Evolutionary conservation across 306 rosid species (phyloP), one percentile per base, ranked within the genome.

Genomic region (Hylodesmum podocarpum): DNA sequence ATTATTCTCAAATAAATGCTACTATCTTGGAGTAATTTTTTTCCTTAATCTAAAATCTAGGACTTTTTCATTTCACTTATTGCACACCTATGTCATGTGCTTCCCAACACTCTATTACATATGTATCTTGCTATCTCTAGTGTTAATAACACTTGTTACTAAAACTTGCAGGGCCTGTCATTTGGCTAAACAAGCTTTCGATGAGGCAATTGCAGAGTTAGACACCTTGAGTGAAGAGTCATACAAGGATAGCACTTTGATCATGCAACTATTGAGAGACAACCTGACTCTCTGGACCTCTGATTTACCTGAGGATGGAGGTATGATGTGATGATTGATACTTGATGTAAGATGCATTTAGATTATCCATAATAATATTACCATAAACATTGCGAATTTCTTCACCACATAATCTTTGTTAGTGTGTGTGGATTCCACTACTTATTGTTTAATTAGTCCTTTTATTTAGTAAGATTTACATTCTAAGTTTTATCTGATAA

Each of bases 281-380:
- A 94, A 94, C 74, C 91, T 91, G 54, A 94, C 98, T 70, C 97
- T 94, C 53, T 94, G 98, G 98, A 94, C 97, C 88, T 91, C 98
- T 6, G 97, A 94, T 87, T 84, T 94, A 84, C 98, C 98, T 76
- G 98, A 89, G 79, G 97, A 94, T 78, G 98, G 97, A 91, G 98
- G 98, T 94, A 91, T 66, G 19, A 3, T 72, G 25, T 72, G 25
- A 53, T 64, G 21, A 63, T 31, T 22, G 6, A 67, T 6, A 76
- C 66, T 36, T 59, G 25, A 84, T 31, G 73, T 57, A 43, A 43
- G 10, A 68, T 73, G 49, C 46, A 34, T 70, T 77, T 51, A n/a
- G 6, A 21, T 62, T 29, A n/a, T 47, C 15, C 44, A 29, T 13
- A 40, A 11, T n/a, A 77, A 43, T 54, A 15, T 24, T 22, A 3